A percentile compares a stretch with the other conserved stretches of the same genome.
Conservation (phyloP, 177 flowering plant species). For the Vitis hybrid region DNA sequence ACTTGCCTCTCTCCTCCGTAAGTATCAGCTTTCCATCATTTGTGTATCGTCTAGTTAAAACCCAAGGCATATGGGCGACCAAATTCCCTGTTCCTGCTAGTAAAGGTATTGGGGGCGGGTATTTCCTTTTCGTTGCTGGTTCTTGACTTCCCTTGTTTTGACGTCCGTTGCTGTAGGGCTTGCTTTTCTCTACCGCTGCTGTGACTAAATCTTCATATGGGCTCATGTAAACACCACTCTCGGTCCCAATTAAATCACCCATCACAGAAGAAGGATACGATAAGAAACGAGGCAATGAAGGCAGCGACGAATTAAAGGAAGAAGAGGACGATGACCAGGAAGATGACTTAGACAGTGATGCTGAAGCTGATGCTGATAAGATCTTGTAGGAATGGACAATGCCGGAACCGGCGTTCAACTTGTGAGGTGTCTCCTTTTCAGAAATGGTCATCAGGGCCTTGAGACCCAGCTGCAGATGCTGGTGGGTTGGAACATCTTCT, state of each 20-base stretch:
- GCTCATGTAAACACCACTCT: conserved; percentile 22
- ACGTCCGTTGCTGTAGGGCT: not conserved
- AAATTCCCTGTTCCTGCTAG: conserved; percentile 18
- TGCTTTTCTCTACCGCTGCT: too few relatives aligned
- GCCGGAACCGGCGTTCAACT: not conserved
- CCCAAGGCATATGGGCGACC: conserved; percentile 22
- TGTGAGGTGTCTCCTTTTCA: not conserved
- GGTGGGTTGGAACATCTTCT: not conserved
- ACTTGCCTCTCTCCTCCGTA: conserved; percentile 14
- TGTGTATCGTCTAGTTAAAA: conserved; percentile 8
- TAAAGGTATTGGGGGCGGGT: conserved; percentile 21
- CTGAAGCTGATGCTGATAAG: not conserved
- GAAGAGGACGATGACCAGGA: not conserved
- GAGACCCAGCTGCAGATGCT: not conserved
- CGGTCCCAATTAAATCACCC: conserved; percentile 23
- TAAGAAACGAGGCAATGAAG: not conserved
- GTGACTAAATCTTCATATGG: not conserved
- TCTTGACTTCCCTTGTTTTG: not conserved
- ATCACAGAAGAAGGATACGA: conserved; percentile 3
- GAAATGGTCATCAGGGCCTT: conserved; percentile 5
- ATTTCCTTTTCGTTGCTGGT: not conserved
- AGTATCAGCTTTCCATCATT: conserved; percentile 20
- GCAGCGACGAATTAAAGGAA: not conserved
- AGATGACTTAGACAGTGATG: not conserved
- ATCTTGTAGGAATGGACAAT: conserved; percentile 7